phyloP scores from a whole-genome alignment of 2,329 filamentous ascomycete species.

The Diaporthe citri region DNA sequence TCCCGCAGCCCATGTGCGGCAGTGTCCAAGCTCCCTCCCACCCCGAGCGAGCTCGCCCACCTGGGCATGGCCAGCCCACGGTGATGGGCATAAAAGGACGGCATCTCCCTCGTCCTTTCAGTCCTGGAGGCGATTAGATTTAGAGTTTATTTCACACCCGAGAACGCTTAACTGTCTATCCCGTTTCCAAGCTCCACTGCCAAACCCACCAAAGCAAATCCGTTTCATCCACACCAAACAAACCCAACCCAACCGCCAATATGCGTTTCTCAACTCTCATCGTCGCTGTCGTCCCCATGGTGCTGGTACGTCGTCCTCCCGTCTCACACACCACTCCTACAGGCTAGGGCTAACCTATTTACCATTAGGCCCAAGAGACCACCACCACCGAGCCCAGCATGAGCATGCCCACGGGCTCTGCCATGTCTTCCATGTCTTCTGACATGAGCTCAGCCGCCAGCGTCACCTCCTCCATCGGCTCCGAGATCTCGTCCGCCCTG shows the following conservation, averaged over 20 bases:
- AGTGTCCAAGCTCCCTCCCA: constrained; percentile 5
- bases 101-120: constrained; percentile 11
- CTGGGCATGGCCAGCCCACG: neutral
- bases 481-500: constrained; percentile 42
- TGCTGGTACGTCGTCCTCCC: constrained; percentile 22
- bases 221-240: constrained; percentile 11
- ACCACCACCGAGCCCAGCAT: neutral
- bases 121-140: neutral
- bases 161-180: constrained; percentile 18
- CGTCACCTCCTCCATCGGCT: constrained; percentile 42
- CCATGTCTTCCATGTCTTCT: neutral
- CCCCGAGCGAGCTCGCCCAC: neutral
- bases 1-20: constrained; percentile 30
- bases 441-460: constrained; percentile 20
- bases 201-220: neutral
- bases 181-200: neutral
- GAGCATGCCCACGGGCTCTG: neutral
- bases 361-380: neutral
- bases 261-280: constrained; percentile 63
- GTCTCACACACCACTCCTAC: too few species aligned
- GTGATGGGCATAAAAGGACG: constrained; percentile 22
- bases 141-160: constrained; percentile 8
- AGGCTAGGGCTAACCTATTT: constrained; percentile 9
- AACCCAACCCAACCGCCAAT: constrained; percentile 43
- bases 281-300: constrained; percentile 48